Percentiles rank a stretch among this genome's conserved stretches.
These are phyloP conservation scores for Mortierella sp. DNA, from an alignment of 371 early-diverging fungal genomes.

Conservation along the genomic window DNA sequence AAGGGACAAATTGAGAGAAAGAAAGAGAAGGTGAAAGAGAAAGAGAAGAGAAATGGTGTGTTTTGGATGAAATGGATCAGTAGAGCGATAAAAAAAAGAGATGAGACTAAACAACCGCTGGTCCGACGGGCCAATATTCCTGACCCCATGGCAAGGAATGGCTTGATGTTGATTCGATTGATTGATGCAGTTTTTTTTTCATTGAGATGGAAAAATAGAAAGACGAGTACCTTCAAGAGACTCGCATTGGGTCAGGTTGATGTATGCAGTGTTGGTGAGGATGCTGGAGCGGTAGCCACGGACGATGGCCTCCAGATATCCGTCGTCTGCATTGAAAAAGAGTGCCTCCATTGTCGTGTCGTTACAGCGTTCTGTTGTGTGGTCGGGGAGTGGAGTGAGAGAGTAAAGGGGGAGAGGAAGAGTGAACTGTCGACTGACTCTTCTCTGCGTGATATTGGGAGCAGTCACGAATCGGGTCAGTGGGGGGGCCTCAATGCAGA, in stretches of 20 bases:
- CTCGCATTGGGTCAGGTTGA: constrained; percentile 97
- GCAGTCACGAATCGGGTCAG: no score
- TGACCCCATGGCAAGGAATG: background rate
- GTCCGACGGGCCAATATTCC: background rate
- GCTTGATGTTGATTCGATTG: background rate
- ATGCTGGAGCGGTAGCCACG: constrained; percentile 94
- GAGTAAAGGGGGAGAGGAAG: background rate
- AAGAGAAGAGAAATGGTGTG: background rate
- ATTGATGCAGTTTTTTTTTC: constrained; percentile 3
- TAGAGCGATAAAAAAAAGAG: constrained; percentile 1
- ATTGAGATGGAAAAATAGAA: background rate
- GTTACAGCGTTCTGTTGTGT: no score
- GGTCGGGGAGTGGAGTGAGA: background rate
- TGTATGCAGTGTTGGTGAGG: constrained; percentile 83
- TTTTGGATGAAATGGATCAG: constrained; percentile 7
- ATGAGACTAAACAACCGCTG: background rate
- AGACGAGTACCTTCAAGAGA: constrained; percentile 88
- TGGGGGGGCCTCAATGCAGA: no score
- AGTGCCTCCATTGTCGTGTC: constrained; percentile 56
- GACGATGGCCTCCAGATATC: constrained; percentile 95
- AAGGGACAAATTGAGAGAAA: no score
- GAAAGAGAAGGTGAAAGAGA: background rate
- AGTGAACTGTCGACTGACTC: background rate
- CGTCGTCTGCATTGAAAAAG: constrained; percentile 89
- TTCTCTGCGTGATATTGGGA: background rate